Conservation (phyloP, 1,284 basidiomycete species). For the Xerocomus cyaneibrunnescens region DNA sequence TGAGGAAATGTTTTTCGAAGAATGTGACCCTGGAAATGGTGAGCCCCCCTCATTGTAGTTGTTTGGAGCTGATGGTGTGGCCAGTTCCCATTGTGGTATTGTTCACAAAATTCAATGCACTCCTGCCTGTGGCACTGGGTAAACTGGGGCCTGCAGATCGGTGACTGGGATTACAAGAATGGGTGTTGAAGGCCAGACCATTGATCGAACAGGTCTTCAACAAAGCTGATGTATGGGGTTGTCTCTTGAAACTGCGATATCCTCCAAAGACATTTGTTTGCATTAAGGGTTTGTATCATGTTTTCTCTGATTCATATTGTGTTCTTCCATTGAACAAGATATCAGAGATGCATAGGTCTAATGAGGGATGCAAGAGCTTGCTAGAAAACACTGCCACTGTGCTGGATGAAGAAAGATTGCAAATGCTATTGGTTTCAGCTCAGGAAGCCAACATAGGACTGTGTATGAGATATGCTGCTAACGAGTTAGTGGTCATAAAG, state of each 20-base stretch:
- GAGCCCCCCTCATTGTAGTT: background rate
- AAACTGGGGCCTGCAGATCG: background rate
- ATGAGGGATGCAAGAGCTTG: too few relatives aligned
- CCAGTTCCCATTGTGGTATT: background rate
- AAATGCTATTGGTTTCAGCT: too few relatives aligned
- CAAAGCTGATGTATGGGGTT: background rate
- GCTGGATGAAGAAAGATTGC: too few relatives aligned
- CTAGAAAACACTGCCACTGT: too few relatives aligned
- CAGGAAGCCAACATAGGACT: too few relatives aligned
- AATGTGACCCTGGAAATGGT: background rate
- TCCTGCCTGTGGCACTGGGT: background rate
- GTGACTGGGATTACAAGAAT: background rate
- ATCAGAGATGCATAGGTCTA: too few relatives aligned
- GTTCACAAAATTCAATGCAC: constrained; percentile 2
- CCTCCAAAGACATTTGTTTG: background rate
- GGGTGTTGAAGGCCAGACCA: background rate
- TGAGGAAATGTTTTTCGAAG: background rate
- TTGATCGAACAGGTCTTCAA: background rate
- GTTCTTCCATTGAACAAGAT: too few relatives aligned
- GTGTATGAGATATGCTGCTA: too few relatives aligned
- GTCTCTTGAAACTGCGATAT: background rate
- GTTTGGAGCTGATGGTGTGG: background rate
- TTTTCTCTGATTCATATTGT: too few relatives aligned
- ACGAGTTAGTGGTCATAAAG: too few relatives aligned
- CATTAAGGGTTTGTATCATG: background rate